Base-by-base conservation (phyloP, 1,284 basidiomycete species). In the Earliella scabrosa region DNA sequence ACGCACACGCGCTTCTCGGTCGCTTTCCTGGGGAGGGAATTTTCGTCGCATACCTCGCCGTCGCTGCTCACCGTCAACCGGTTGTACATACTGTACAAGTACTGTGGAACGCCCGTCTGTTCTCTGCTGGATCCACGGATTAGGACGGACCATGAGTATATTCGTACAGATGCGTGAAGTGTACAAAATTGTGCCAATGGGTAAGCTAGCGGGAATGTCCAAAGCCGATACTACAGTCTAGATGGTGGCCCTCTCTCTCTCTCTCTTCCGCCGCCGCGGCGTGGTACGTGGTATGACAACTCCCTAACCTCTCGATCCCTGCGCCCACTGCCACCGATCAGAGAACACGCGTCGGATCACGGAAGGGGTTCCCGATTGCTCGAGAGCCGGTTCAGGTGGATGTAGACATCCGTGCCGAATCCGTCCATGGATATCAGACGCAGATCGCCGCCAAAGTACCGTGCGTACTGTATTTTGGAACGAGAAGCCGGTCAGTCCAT, bases 371-470 rank as follows among this genome's bases (percentile, higher is more conserved):
- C 91, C 40, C 86, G 77, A 65, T 86, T 90, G 66, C 88, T 91
- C n/a, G 89, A 91, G 16, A 96, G 80, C 51, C 90, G 82, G 69
- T 95, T 96, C 50, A 96, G 75, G 70, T 95, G 93, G 61, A 96
- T 92, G 69, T 96, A 96, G 1, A 95, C 90, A 69, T 93, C 93
- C 34, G 93, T 95, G 4, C 92, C 95, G 66, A 93, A 97, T 7
- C 95, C 95, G 63, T 98, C 96, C 97, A 99, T 98, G 41, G 95
- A 93, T 65, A 99, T 98, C 53, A 99, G 75, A 48, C 93, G 84
- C n/a, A 99, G 77, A 73, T 98, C 96, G 3, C 97, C 97, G 1
- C 97, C 97, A 71, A 98, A 98, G 73, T 98, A 99, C 45, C 96
- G 80, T 1, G 95, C 95, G 66, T 98, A 98, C 83, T 94, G 64